phyloP scores from a whole-genome alignment of 208 protist genomes.

The Wallacemonas sp. region DNA sequence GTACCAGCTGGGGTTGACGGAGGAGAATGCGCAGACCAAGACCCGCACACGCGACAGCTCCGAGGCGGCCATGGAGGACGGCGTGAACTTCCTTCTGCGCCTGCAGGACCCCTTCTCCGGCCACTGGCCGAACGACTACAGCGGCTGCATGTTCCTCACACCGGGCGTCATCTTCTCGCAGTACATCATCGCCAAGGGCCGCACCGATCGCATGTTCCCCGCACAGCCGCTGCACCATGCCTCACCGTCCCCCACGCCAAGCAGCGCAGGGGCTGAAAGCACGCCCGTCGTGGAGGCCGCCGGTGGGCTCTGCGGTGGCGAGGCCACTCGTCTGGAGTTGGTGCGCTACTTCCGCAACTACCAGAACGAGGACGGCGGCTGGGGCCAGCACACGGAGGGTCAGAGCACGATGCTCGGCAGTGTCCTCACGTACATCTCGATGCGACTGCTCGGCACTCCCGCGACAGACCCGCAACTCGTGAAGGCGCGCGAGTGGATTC shows the following conservation, averaged over 20 bases:
- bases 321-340: slow-evolving; percentile 80
- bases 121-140: slow-evolving; percentile 98
- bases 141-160: slow-evolving; percentile 95
- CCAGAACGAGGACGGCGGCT: slow-evolving; percentile 96
- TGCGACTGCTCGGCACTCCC: slow-evolving; percentile 93
- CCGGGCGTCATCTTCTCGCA: slow-evolving; percentile 92
- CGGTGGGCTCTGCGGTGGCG: slow-evolving; percentile 32
- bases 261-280: background rate
- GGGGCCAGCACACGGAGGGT: slow-evolving; percentile 96
- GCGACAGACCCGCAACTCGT: slow-evolving; percentile 55
- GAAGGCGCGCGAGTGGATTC: slow-evolving; percentile 85
- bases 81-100: slow-evolving; percentile 63
- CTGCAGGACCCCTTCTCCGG: slow-evolving; percentile 94
- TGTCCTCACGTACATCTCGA: slow-evolving; percentile 93
- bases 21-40: slow-evolving; percentile 10
- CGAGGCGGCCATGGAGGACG: slow-evolving; percentile 63
- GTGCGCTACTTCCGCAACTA: slow-evolving; percentile 95
- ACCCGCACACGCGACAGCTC: slow-evolving; percentile 11
- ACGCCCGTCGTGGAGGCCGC: slow-evolving; percentile 17
- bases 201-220: slow-evolving; percentile 75
- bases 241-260: slow-evolving; percentile 17
- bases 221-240: slow-evolving; percentile 45
- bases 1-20: slow-evolving; percentile 67
- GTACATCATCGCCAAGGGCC: slow-evolving; percentile 84
- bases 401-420: slow-evolving; percentile 97